Conservation (phyloP, 257 asterid species). For the Ajuga chamaepitys region DNA sequence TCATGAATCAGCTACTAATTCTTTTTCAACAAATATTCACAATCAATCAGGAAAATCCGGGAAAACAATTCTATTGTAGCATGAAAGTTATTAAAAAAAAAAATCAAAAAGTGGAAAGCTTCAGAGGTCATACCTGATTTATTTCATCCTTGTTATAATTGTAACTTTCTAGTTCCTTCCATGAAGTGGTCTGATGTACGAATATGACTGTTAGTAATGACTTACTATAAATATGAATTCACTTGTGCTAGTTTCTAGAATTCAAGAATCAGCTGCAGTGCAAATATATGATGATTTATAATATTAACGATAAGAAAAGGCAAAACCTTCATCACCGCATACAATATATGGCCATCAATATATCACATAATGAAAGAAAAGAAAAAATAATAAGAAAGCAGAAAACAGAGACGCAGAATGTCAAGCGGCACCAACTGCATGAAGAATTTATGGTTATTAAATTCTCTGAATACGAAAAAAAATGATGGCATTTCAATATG, state of each 20-base stretch:
- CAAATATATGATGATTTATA: not conserved
- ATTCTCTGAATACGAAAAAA: not conserved
- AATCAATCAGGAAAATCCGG: not conserved
- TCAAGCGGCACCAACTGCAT: not conserved
- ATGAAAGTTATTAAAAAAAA: not conserved
- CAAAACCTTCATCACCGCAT: not conserved
- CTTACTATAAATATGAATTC: not conserved
- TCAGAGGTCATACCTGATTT: conserved; percentile 57
- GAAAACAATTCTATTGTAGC: not conserved
- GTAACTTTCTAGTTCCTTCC: conserved; percentile 62
- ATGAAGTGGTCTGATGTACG: conserved; percentile 45
- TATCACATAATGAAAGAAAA: not conserved
- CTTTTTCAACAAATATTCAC: not conserved
- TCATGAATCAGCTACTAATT: not conserved
- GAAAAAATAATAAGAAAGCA: not conserved
- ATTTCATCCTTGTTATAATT: conserved; percentile 85
- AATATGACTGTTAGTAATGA: conserved; percentile 13
- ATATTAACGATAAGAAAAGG: not conserved
- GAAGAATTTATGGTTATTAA: not conserved
- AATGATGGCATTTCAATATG: not conserved
- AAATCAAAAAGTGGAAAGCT: not conserved
- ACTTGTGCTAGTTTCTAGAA: not conserved
- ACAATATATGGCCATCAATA: not conserved
- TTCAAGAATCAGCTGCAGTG: not conserved
- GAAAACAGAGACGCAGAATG: not conserved